These are phyloP conservation scores for Dalbergia cultrata DNA, from an alignment of 306 rosid genomes.

Conservation along the genomic window DNA sequence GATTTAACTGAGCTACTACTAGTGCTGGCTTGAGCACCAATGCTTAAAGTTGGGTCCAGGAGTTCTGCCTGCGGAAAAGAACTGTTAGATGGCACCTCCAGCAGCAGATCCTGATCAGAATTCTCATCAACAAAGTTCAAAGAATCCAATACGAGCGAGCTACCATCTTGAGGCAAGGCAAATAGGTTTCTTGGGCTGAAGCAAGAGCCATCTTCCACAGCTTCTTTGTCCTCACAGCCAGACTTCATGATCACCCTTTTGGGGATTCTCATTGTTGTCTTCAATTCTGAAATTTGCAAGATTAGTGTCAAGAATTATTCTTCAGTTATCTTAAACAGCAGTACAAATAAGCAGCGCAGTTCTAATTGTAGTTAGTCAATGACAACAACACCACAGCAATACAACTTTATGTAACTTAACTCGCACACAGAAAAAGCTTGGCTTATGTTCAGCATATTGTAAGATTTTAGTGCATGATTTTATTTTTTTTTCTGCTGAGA, in stretches of 20 bases:
- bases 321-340: conserved; percentile 21
- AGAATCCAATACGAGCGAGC: conserved; percentile 72
- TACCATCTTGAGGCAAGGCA: conserved; percentile 72
- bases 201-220: conserved; percentile 76
- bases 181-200: conserved; percentile 84
- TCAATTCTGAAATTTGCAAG: conserved; percentile 69
- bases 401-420: neutral
- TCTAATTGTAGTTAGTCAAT: conserved; percentile 35
- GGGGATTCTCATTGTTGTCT: conserved; percentile 82
- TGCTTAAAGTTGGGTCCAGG: conserved; percentile 64
- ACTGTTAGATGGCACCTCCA: conserved; percentile 83
- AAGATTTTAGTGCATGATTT: neutral
- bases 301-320: conserved; percentile 38
- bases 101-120: conserved; percentile 84
- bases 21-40: conserved; percentile 76
- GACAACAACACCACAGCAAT: neutral
- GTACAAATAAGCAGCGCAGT: conserved; percentile 5
- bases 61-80: conserved; percentile 95
- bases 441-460: conserved; percentile 33
- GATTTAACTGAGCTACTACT: conserved; percentile 77
- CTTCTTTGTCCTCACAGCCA: conserved; percentile 69
- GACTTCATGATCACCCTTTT: conserved; percentile 70
- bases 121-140: conserved; percentile 67
- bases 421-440: neutral
- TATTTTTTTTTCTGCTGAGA: conserved; percentile 25